Evolutionary conservation across 768 basidiomycete genomes (phyloP), one percentile per base, ranked within the genome.

Genomic region (Tricholoma terreum): DNA sequence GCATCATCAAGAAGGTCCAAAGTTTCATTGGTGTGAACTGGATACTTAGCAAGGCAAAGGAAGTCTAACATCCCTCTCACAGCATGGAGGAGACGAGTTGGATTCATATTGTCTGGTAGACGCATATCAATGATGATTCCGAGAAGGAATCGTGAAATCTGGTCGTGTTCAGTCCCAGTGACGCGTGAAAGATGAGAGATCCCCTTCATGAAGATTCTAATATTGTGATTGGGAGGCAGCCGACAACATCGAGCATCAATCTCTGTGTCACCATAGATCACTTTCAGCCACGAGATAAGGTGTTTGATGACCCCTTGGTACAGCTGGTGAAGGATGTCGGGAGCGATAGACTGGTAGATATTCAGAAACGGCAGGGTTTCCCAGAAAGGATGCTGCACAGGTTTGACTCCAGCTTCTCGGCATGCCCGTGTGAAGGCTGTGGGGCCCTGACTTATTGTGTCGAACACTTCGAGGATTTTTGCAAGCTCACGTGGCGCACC

Each of bases 301-400:
- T n/a, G n/a, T n/a, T n/a, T n/a, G n/a, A n/a, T n/a, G n/a, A n/a
- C n/a, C n/a, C n/a, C n/a, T n/a, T n/a, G n/a, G n/a, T n/a, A n/a
- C n/a, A n/a, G n/a, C n/a, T n/a, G n/a, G n/a, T n/a, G n/a, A n/a
- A n/a, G n/a, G n/a, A n/a, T n/a, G n/a, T n/a, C n/a, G n/a, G n/a
- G n/a, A n/a, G n/a, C n/a, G n/a, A n/a, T n/a, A n/a, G n/a, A n/a
- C n/a, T n/a, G n/a, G n/a, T n/a, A n/a, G n/a, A n/a, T n/a, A n/a
- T n/a, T n/a, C n/a, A n/a, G n/a, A n/a, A n/a, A 71, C 0, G 77
- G 78, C 2, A 81, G 65, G 34, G 73, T 54, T 4, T 57, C 57
- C 80, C 80, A 81, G 60, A 80, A 80, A 1, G 76, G 77, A 2
- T 63, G 8, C 36, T 38, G 36, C 15, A 38, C 5, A 38, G 36